Percentiles rank a stretch among this genome's conserved stretches.
These are phyloP conservation scores for Aspergillus ellipticus DNA, from an alignment of 495 filamentous ascomycete genomes.

Conservation along the genomic window DNA sequence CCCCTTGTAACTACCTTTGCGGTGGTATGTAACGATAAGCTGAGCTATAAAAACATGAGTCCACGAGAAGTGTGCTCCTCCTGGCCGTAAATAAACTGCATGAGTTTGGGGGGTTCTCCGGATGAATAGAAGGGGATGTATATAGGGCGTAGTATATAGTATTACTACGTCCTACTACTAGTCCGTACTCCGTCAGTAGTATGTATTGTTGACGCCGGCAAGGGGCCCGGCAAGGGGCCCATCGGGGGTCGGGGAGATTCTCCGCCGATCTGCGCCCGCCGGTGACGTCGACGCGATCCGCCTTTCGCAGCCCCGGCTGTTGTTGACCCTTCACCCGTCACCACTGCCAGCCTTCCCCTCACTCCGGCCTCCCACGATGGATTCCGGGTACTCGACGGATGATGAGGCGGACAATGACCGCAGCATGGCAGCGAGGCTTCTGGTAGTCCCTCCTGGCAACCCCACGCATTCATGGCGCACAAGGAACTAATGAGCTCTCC, in stretches of 20 bases:
- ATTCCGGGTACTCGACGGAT: slow-evolving; percentile 28
- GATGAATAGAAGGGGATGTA: no score
- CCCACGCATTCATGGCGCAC: neutral
- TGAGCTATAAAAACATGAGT: slow-evolving; percentile 15
- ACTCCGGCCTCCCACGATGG: slow-evolving; percentile 7
- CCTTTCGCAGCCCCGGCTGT: neutral
- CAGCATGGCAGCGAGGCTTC: slow-evolving; percentile 10
- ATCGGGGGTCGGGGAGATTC: neutral
- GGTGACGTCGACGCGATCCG: slow-evolving; percentile 15
- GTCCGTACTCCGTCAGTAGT: no score
- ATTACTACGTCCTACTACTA: no score
- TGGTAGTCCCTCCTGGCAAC: slow-evolving; percentile 11
- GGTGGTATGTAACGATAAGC: slow-evolving; percentile 19
- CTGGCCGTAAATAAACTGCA: slow-evolving; percentile 8
- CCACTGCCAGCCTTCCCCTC: neutral
- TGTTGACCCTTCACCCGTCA: neutral
- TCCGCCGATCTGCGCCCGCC: neutral
- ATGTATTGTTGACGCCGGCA: no score
- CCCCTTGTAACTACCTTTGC: slow-evolving; percentile 12
- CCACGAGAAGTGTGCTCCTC: slow-evolving; percentile 12
- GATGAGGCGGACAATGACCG: slow-evolving; percentile 16
- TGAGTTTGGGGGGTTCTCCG: no score
- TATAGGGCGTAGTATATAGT: no score
- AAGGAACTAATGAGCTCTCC: slow-evolving; percentile 3
- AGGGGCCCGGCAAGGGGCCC: no score